Evolutionary conservation across 306 rosid species (phyloP).

Genomic region (Quercus bicolor): DNA sequence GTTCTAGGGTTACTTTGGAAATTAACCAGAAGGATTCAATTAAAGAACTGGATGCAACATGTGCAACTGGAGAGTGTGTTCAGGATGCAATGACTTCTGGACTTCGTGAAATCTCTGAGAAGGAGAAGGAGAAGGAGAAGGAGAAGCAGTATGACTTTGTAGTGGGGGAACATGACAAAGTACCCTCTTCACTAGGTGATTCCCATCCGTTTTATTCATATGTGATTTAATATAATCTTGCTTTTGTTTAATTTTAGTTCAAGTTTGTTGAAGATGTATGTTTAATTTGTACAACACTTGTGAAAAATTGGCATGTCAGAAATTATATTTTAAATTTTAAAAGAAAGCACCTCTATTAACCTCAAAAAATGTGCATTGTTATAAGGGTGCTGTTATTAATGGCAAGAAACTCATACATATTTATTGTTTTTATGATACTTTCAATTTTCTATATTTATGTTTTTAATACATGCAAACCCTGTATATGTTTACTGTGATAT

Average conservation of each 20-base stretch:
- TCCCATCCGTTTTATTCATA: constrained; percentile 19
- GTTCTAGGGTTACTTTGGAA: constrained; percentile 6
- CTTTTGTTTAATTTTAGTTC: not conserved
- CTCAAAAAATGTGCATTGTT: not conserved
- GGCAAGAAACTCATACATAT: not conserved
- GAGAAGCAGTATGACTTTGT: constrained; percentile 30
- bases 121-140: constrained; percentile 23
- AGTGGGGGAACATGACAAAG: constrained; percentile 16
- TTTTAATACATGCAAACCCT: not conserved
- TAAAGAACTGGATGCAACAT: constrained; percentile 5
- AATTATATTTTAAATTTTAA: not conserved
- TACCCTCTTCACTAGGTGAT: constrained; percentile 26
- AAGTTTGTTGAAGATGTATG: not conserved
- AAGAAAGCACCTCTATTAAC: not conserved
- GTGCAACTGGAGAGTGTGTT: constrained; percentile 23
- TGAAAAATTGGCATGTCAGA: not conserved
- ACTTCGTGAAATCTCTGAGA: constrained; percentile 16
- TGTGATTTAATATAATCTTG: not conserved
- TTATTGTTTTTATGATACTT: not conserved
- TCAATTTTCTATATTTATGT: not conserved
- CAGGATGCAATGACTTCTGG: constrained; percentile 26
- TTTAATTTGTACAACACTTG: not conserved
- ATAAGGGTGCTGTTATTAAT: not conserved
- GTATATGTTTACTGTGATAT: not conserved
- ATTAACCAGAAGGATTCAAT: constrained; percentile 8